Evolutionary conservation across 2,329 filamentous ascomycete species (phyloP).

Genomic region (Colletotrichum navitas): DNA sequence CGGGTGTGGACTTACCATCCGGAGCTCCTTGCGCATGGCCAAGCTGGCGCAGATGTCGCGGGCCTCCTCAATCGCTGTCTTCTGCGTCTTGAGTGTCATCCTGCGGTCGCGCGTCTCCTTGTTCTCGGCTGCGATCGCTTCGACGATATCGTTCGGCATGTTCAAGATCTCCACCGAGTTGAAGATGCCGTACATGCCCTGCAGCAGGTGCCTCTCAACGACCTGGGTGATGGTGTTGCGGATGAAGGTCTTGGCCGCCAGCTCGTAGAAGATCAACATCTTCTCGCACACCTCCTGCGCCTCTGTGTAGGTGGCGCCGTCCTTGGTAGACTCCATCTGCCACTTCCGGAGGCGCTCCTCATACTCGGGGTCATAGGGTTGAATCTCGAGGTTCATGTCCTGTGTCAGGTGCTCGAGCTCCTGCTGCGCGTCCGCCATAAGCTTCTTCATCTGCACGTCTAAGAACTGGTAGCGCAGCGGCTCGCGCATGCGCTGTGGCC

Average conservation of each 20-base stretch:
- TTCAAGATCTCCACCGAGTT: conserved; percentile 65
- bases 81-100: conserved; percentile 60
- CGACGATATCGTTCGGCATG: conserved; percentile 59
- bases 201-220: conserved; percentile 63
- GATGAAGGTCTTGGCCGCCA: conserved; percentile 65
- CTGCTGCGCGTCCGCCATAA: conserved; percentile 60
- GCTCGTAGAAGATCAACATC: conserved; percentile 68
- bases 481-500: conserved; percentile 65
- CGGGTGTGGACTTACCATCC: conserved; percentile 45
- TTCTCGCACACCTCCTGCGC: conserved; percentile 67
- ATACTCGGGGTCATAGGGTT: conserved; percentile 67
- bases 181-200: conserved; percentile 65
- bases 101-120: conserved; percentile 65
- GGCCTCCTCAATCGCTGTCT: conserved; percentile 64
- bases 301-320: conserved; percentile 62
- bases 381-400: conserved; percentile 65
- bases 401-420: conserved; percentile 62
- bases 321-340: conserved; percentile 57
- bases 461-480: conserved; percentile 63
- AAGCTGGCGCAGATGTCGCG: conserved; percentile 62
- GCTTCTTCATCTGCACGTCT: conserved; percentile 61
- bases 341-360: conserved; percentile 63
- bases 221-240: conserved; percentile 67
- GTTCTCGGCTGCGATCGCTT: conserved; percentile 66
- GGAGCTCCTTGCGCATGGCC: conserved; percentile 65